Percentiles rank a stretch among this genome's conserved stretches.
Conservation (phyloP, 768 basidiomycete species). For the Naganishia vaughanmartiniae region DNA sequence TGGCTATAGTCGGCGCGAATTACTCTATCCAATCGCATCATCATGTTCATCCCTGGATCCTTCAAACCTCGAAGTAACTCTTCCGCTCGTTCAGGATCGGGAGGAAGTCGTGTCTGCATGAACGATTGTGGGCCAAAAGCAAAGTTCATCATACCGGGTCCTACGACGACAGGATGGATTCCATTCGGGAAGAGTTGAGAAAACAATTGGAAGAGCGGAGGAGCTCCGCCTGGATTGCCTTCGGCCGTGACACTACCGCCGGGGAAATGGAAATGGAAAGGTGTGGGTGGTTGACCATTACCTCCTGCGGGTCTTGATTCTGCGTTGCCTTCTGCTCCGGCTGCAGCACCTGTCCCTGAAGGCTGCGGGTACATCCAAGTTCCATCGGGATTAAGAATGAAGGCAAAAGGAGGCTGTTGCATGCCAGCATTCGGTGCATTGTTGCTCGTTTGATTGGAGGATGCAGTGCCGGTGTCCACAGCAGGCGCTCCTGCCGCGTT, state of each 20-base stretch:
- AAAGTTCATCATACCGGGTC: slow-evolving; percentile 9
- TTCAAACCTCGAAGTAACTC: slow-evolving; percentile 30
- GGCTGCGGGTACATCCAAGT: background rate
- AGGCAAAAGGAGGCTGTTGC: slow-evolving; percentile 5
- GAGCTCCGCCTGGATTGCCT: background rate
- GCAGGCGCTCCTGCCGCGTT: background rate
- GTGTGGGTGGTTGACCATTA: background rate
- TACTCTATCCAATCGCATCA: slow-evolving; percentile 28
- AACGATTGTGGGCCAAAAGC: slow-evolving; percentile 14
- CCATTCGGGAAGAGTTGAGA: slow-evolving; percentile 8
- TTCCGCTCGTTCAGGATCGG: slow-evolving; percentile 31
- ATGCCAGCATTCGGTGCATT: background rate
- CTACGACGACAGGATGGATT: background rate
- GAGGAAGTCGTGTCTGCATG: slow-evolving; percentile 19
- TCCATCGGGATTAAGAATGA: background rate
- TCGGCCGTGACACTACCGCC: background rate
- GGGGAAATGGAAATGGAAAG: background rate
- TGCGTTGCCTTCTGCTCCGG: background rate
- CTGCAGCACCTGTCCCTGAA: background rate
- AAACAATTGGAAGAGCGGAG: slow-evolving; percentile 13
- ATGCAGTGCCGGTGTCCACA: background rate
- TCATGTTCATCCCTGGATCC: slow-evolving; percentile 26
- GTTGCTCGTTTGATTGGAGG: background rate
- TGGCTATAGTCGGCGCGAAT: slow-evolving; percentile 17
- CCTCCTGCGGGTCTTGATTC: too few relatives aligned